phyloP scores from a whole-genome alignment of 2,329 filamentous ascomycete species.

The Fusarium sp. region DNA sequence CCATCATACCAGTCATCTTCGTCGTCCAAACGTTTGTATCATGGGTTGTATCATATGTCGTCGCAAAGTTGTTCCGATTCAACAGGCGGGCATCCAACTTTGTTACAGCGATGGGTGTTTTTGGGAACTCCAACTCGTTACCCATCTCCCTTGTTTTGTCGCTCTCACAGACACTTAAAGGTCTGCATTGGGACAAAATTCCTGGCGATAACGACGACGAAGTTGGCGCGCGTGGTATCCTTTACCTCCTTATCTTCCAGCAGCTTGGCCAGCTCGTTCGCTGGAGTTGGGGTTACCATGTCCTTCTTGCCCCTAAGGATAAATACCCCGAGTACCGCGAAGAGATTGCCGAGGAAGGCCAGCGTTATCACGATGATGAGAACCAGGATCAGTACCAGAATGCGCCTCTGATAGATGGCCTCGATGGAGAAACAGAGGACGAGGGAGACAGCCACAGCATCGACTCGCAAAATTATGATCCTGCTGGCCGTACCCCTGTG shows the following conservation, averaged over 20 bases:
- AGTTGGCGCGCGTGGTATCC: slow-evolving; percentile 89
- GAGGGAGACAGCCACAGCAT: slow-evolving; percentile 49
- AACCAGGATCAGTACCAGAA: slow-evolving; percentile 54
- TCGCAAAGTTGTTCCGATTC: slow-evolving; percentile 82
- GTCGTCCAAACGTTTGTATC: slow-evolving; percentile 87
- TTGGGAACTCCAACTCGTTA: slow-evolving; percentile 97
- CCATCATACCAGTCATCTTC: slow-evolving; percentile 96
- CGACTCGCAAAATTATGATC: slow-evolving; percentile 61
- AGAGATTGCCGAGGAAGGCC: slow-evolving; percentile 64
- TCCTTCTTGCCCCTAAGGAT: slow-evolving; percentile 86
- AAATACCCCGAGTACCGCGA: slow-evolving; percentile 72
- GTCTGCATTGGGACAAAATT: slow-evolving; percentile 92
- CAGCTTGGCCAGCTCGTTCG: slow-evolving; percentile 93
- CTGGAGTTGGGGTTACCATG: slow-evolving; percentile 98
- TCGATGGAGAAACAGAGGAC: slow-evolving; percentile 51
- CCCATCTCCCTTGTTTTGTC: slow-evolving; percentile 96
- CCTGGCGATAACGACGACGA: slow-evolving; percentile 95
- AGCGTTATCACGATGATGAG: slow-evolving; percentile 63
- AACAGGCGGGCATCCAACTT: slow-evolving; percentile 90
- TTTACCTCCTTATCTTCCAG: slow-evolving; percentile 97
- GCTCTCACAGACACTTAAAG: slow-evolving; percentile 88
- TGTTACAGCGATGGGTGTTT: slow-evolving; percentile 95
- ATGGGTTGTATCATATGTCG: slow-evolving; percentile 75
- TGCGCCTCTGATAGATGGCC: slow-evolving; percentile 53
- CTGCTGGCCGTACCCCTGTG: slow-evolving; percentile 65